A percentile compares a stretch with the other conserved stretches of the same genome.
Conservation (phyloP, 2,329 filamentous ascomycete genomes). For the Chaetomiaceae sp. region DNA sequence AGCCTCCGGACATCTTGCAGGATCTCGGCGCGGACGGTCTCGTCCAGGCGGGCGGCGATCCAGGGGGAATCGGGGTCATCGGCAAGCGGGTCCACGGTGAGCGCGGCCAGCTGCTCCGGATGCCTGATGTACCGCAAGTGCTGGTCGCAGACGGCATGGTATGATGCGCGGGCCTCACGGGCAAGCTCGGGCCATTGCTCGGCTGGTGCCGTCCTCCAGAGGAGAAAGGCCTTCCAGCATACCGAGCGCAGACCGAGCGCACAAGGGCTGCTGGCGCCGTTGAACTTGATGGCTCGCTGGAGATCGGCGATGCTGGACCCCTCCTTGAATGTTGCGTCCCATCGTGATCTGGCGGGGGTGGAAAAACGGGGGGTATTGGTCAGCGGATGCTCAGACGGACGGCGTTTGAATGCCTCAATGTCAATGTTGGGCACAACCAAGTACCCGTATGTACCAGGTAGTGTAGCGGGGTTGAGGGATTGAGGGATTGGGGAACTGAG, state of each 20-base stretch:
- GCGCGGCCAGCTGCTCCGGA: slow-evolving; percentile 68
- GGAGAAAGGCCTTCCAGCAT: slow-evolving; percentile 88
- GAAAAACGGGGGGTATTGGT: not conserved
- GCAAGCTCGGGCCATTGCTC: slow-evolving; percentile 65
- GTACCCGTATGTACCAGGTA: too few relatives aligned
- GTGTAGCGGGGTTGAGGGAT: not conserved
- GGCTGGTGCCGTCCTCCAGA: slow-evolving; percentile 64
- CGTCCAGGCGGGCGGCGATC: slow-evolving; percentile 80
- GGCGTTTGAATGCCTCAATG: too few relatives aligned
- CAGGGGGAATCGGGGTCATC: slow-evolving; percentile 88
- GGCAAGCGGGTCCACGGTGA: slow-evolving; percentile 74
- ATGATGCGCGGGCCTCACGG: slow-evolving; percentile 65
- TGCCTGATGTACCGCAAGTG: slow-evolving; percentile 79
- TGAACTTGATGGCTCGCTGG: slow-evolving; percentile 58
- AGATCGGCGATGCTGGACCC: slow-evolving; percentile 56
- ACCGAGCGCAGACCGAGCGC: slow-evolving; percentile 73
- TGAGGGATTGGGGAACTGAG: not conserved
- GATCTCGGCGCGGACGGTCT: slow-evolving; percentile 80
- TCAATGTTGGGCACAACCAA: too few relatives aligned
- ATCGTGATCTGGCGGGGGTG: slow-evolving; percentile 61
- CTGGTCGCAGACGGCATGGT: slow-evolving; percentile 65
- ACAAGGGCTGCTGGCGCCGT: slow-evolving; percentile 58
- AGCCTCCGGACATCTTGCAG: slow-evolving; percentile 91
- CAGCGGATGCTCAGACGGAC: too few relatives aligned
- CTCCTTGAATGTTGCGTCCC: slow-evolving; percentile 58